A percentile compares a stretch with the other conserved stretches of the same genome.
These are phyloP conservation scores for Coemansia umbellata DNA, from an alignment of 192 early-diverging fungal genomes.

Conservation along the genomic window DNA sequence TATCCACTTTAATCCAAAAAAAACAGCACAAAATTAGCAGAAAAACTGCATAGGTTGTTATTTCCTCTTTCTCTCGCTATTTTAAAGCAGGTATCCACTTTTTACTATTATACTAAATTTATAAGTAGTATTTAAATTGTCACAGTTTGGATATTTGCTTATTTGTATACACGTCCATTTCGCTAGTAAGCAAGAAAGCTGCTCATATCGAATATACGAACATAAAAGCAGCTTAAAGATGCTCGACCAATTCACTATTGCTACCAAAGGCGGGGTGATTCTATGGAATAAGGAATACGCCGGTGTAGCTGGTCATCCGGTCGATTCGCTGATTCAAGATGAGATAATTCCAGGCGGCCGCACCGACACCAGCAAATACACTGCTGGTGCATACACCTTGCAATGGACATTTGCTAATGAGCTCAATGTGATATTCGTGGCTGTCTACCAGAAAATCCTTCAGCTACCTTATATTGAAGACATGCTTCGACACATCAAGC, in stretches of 20 bases:
- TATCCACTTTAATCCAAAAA: no score
- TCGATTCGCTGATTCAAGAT: constrained; percentile 70
- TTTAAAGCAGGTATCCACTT: no score
- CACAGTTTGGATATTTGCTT: no score
- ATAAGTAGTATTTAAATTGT: no score
- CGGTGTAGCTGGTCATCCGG: constrained; percentile 54
- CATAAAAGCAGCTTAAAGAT: constrained; percentile 37
- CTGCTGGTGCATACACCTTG: constrained; percentile 60
- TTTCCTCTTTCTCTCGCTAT: no score
- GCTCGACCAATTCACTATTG: constrained; percentile 80
- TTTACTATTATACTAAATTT: no score
- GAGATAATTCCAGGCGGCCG: constrained; percentile 74
- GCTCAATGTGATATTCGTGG: constrained; percentile 75
- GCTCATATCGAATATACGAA: no score
- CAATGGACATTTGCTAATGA: constrained; percentile 84
- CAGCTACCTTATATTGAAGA: constrained; percentile 83
- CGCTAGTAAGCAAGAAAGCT: no score
- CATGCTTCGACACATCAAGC: constrained; percentile 65
- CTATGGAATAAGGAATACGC: constrained; percentile 78
- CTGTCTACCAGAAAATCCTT: constrained; percentile 84
- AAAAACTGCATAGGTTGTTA: no score
- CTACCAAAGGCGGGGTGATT: constrained; percentile 84
- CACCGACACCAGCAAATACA: constrained; percentile 57
- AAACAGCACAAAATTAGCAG: no score
- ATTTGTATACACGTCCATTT: no score